Evolutionary conservation across 768 basidiomycete species (phyloP), one percentile per base, ranked within the genome.

Genomic region (Phylloporus scabripes): DNA sequence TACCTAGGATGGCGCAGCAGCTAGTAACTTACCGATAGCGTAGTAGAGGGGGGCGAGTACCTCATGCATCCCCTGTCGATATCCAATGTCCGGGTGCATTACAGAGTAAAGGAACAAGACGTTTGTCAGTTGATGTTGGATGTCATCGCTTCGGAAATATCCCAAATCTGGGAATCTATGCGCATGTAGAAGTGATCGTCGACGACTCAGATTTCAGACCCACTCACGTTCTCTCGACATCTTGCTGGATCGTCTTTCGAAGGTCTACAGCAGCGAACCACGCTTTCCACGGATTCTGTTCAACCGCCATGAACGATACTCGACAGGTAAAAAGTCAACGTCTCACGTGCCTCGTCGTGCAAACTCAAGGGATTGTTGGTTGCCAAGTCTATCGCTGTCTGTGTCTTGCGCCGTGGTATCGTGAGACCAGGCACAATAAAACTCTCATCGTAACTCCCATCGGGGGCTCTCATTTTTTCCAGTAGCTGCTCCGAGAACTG

Each of bases 1-100:
- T 41, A 45, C 37, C 46, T 34, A 45, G 29, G 32, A 18, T 31
- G 40, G 42, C 37, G 23, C 28, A 29, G 40, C 18, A 29, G 17
- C 17, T 37, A 11, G 42, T 26, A 37, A 58, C 67, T 52, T 57
- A 67, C 67, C 67, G 44, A 63, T 45, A 42, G 85, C 85, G 60
- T 88, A 82, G 58, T 90, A 89, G 24, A 97, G 66, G 0, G 91
- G 86, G 4, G 94, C 96, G 18, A 97, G 77, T 8, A 98, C 71
- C 62, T 99, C 96, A 61, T 99, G 96, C 96, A 99, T 98, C 46
- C 96, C 95, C 74, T 99, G 96, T 26, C 96, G 81, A 64, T 99
- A 99, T 18, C 93, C 92, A 18, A 95, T 80, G 34, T 84, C 75
- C 1, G 89, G 82, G 62, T 94, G 82, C 62, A 81, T 78, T 34